Evolutionary conservation across 2,329 filamentous ascomycete species (phyloP), one percentile per base, ranked within the genome.

Genomic region (Colletotrichum nymphaeae): DNA sequence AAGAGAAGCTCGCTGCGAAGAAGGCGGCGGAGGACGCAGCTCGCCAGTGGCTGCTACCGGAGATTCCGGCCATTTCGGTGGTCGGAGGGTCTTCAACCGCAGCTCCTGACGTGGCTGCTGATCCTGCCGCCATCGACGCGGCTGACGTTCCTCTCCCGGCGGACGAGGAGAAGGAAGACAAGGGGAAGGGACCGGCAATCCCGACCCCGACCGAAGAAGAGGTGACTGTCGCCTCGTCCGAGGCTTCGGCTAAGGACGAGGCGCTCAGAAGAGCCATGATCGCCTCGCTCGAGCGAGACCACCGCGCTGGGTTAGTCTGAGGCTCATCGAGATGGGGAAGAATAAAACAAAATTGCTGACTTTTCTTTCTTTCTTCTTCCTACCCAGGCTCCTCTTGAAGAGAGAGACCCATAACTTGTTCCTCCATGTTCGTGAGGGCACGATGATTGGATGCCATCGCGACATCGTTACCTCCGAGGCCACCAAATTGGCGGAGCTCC

Each of bases 391-490:
- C 19, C 42, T 30, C n/a, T 11, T 7, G 35, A 64, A 26, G 1
- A n/a, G 42, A 19, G 28, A 53, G 4, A 53, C n/a, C 2, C 35
- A 63, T 7, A 46, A 58, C 6, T 46, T 35, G 11, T 72, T 72
- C 32, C 30, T 75, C 22, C 30, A 53, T 5, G 32, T 75, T 16
- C 52, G 49, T 14, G 69, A 63, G 16, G 56, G 46, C 22, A 35
- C 24, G 4, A 22, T 22, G 7, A n/a, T 60, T 11, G 16, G 22
- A 9, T 53, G 26, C 9, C 83, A 84, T 72, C 83, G 83, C 52
- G 78, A 80, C 49, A 78, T 84, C 62, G 72, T 84, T 28, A 73
- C 75, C 53, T 73, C 78, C 4, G 77, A 82, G 28, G 83, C 83
- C 6, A 78, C 74, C 6, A 83, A 79, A 78, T 80, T 84, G 62